Percentiles rank a stretch among this genome's conserved stretches.
phyloP scores from a whole-genome alignment of 257 asterid species.

The Solanum medicagineum region DNA sequence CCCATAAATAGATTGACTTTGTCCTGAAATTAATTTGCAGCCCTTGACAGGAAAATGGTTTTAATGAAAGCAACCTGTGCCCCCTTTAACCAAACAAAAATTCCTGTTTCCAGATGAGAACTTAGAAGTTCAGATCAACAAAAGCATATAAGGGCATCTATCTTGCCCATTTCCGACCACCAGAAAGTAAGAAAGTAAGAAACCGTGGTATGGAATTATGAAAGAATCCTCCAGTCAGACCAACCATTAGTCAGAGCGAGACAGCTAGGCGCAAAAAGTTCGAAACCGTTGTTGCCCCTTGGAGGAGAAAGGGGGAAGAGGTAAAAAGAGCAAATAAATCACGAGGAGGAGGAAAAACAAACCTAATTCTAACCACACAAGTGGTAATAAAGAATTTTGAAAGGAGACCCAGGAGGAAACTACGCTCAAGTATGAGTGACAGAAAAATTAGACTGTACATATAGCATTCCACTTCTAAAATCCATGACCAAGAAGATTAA shows the following conservation, averaged over 20 bases:
- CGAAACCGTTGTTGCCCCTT: neutral
- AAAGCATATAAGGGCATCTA: neutral
- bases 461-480: neutral
- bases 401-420: neutral
- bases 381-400: neutral
- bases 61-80: neutral
- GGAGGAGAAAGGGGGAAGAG: neutral
- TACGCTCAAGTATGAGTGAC: neutral
- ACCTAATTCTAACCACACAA: neutral
- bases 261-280: neutral
- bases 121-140: neutral
- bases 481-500: neutral
- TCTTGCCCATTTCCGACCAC: neutral
- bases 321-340: neutral
- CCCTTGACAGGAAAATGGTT: neutral
- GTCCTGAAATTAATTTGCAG: neutral
- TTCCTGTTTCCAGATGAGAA: neutral
- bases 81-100: neutral
- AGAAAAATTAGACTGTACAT: neutral
- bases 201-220: neutral
- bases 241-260: too few relatives aligned
- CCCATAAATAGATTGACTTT: neutral
- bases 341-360: neutral
- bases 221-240: neutral
- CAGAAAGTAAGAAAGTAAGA: neutral